Base-by-base conservation (phyloP, 2,329 filamentous ascomycete species). In the Pseudomassariella vexata region DNA sequence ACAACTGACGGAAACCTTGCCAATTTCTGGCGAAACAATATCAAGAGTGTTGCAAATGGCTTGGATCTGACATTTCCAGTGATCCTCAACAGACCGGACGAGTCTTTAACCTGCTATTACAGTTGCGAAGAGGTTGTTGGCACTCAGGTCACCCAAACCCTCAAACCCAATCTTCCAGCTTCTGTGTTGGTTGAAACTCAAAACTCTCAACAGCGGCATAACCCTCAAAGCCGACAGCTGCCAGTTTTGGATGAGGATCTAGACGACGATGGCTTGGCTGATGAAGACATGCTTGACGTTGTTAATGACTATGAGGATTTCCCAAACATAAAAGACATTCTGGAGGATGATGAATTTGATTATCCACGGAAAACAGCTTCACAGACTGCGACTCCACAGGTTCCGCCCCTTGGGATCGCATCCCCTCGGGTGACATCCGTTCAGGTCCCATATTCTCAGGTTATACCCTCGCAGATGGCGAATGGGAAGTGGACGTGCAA, bases 81-180 rank as follows among this genome's bases (percentile, higher is more conserved):
- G 1, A 60, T 72, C 0, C 52, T 87, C 14, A 68, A 56, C 2
- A 61, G 61, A 5, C 52, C 64, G 0, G 69, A 73, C 12, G 73
- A 82, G 35, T 60, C 68, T 3, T 72, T 92, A 20, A 68, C 68
- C 16, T 85, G 79, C 38, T 76, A 80, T 49, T 66, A 89, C 29
- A 84, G 85, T 55, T 96, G 89, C 43, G 90, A 95, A 58, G 81
- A 87, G 25, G 82, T 96, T 46, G 85, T 79, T 3, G 77, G 77
- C 2, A 79, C 76, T 0, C 52, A 63, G 19, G 52, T 70, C 10
- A 35, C 23, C 12, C 40, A 42, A 14, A 39, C 31, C 6, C 16
- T 55, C 16, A 37, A 44, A 24, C 50, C 47, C 11, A 40, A 56
- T 20, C 47, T 63, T 32, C 54, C 56, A 5, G 39, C 44, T 10